Conservation (phyloP, 2,329 filamentous ascomycete genomes). For the Ascocoryne sarcoides region DNA sequence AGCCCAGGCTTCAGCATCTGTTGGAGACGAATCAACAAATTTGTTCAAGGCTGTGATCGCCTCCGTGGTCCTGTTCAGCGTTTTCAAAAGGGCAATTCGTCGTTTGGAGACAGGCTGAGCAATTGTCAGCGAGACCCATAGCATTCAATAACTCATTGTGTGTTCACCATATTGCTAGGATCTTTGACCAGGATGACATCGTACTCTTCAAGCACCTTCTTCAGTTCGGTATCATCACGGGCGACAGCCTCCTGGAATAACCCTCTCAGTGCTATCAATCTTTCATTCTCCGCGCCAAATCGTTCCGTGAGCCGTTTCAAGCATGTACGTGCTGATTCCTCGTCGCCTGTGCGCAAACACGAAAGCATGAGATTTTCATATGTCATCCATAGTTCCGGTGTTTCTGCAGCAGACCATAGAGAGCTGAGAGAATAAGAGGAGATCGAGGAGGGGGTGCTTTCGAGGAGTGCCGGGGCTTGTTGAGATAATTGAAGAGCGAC, state of each 20-base stretch:
- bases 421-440: constrained; percentile 45
- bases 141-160: neutral
- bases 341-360: constrained; percentile 77
- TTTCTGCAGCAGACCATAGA: constrained; percentile 53
- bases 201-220: constrained; percentile 67
- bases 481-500: constrained; percentile 51
- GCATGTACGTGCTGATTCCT: constrained; percentile 65
- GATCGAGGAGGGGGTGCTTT: constrained; percentile 43
- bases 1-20: constrained; percentile 87
- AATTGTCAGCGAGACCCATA: constrained; percentile 25
- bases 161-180: constrained; percentile 68
- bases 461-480: constrained; percentile 48
- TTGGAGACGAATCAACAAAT: constrained; percentile 75
- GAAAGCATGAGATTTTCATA: constrained; percentile 83
- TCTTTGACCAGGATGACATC: constrained; percentile 65
- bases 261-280: constrained; percentile 74
- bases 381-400: constrained; percentile 70
- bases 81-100: constrained; percentile 68
- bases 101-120: constrained; percentile 74
- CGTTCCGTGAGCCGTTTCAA: constrained; percentile 67
- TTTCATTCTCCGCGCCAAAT: constrained; percentile 78
- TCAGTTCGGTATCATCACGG: constrained; percentile 53
- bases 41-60: constrained; percentile 66
- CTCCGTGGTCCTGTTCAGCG: constrained; percentile 60
- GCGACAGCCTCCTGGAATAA: constrained; percentile 79